Percentiles rank a stretch among this genome's conserved stretches.
Evolutionary conservation across 2,329 filamentous ascomycete species (phyloP).

Genomic region (Pyrenochaeta sp.): DNA sequence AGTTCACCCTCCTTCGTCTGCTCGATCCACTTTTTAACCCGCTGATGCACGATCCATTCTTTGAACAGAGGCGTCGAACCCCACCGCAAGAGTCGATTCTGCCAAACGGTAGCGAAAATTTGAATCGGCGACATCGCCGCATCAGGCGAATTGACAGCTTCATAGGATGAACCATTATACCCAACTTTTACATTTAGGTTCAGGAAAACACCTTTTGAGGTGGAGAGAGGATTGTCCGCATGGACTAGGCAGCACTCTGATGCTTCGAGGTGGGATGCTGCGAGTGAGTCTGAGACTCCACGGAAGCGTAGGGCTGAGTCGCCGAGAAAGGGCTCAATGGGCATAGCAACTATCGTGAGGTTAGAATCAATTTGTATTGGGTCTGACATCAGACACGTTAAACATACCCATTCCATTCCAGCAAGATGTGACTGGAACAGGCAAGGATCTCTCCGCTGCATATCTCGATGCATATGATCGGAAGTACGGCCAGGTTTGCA

Average conservation of each 20-base stretch:
- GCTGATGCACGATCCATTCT: constrained; percentile 13
- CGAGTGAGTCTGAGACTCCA: constrained; percentile 69
- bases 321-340: constrained; percentile 32
- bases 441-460: constrained; percentile 58
- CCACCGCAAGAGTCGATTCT: constrained; percentile 20
- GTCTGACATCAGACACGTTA: background rate
- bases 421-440: constrained; percentile 69
- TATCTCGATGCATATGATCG: constrained; percentile 59
- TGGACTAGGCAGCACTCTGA: constrained; percentile 83
- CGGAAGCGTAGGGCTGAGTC: constrained; percentile 65
- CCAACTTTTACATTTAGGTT: constrained; percentile 75
- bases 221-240: constrained; percentile 70
- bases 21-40: constrained; percentile 16
- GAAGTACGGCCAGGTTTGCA: constrained; percentile 69
- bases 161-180: constrained; percentile 59
- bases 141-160: constrained; percentile 16
- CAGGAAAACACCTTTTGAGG: constrained; percentile 66
- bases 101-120: constrained; percentile 21
- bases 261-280: constrained; percentile 70
- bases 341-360: constrained; percentile 40
- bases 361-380: background rate
- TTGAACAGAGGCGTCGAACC: constrained; percentile 18
- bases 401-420: constrained; percentile 69
- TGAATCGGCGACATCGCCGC: constrained; percentile 15
- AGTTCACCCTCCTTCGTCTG: constrained; percentile 26